A percentile compares a stretch with the other conserved stretches of the same genome.
Conservation (phyloP, 179 eudicot genomes). For the Beta corolliflora region DNA sequence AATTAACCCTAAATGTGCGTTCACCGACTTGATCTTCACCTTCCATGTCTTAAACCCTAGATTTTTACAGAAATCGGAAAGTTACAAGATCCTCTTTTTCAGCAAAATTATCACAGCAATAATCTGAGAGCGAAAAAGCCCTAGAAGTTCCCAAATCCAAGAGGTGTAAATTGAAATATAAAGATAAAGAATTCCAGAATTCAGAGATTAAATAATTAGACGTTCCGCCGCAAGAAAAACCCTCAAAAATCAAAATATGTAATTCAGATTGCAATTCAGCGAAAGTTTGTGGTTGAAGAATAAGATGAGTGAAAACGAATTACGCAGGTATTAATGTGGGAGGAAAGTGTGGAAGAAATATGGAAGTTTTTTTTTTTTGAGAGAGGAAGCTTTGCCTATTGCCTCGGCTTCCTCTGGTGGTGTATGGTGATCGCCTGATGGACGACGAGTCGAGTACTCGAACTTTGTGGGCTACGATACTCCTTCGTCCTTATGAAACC, state of each 20-base stretch:
- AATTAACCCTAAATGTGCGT: conserved; percentile 57
- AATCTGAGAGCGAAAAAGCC: background rate
- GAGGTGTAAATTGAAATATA: background rate
- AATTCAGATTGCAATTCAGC: background rate
- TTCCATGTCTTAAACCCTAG: conserved; percentile 29
- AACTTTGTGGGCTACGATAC: too few species aligned
- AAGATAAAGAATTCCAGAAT: background rate
- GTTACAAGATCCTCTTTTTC: background rate
- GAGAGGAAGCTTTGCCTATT: too few species aligned
- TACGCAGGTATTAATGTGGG: background rate
- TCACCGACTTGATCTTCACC: conserved; percentile 41
- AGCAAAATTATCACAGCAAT: background rate
- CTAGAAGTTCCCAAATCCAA: conserved; percentile 1
- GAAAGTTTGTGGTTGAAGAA: background rate
- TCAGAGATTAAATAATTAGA: background rate
- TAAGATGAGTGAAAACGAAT: background rate
- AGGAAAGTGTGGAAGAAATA: background rate
- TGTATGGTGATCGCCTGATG: too few species aligned
- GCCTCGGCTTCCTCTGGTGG: too few species aligned
- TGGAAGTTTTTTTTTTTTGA: too few species aligned
- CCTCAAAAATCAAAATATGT: background rate
- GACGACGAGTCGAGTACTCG: too few species aligned
- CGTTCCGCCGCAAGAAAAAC: background rate
- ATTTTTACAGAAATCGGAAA: background rate
- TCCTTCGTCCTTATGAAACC: too few species aligned